Percentiles rank a stretch among this genome's conserved stretches.
Conservation (phyloP, 1,284 basidiomycete genomes). For the Hymenochaete sp. region DNA sequence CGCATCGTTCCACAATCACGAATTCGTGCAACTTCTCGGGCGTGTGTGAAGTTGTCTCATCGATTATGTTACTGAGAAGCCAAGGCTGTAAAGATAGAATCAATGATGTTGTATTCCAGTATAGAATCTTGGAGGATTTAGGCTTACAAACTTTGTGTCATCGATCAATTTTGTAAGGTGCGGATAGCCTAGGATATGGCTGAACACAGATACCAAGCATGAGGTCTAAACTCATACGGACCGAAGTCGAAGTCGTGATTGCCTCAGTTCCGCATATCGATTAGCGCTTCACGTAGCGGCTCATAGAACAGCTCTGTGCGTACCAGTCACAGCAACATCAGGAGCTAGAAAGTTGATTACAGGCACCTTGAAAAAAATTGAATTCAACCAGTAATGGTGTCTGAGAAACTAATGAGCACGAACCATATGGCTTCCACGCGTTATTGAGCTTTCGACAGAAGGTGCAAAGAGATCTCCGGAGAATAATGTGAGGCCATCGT, state of each 20-base stretch:
- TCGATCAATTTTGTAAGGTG: slow-evolving; percentile 69
- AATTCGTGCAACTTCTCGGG: slow-evolving; percentile 54
- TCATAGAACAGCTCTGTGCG: slow-evolving; percentile 10
- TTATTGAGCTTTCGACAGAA: slow-evolving; percentile 80
- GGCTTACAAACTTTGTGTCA: slow-evolving; percentile 60
- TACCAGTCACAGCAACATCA: slow-evolving; percentile 61
- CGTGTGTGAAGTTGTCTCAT: slow-evolving; percentile 47
- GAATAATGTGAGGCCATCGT: slow-evolving; percentile 76
- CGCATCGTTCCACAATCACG: slow-evolving; percentile 55
- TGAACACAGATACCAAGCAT: slow-evolving; percentile 8
- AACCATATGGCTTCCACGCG: slow-evolving; percentile 89
- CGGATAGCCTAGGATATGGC: slow-evolving; percentile 53
- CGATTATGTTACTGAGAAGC: slow-evolving; percentile 71
- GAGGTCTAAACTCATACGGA: slow-evolving; percentile 17
- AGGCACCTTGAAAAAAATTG: slow-evolving; percentile 50
- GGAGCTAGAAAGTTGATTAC: slow-evolving; percentile 69
- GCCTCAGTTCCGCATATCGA: slow-evolving; percentile 32
- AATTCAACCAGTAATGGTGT: no score
- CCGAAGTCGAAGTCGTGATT: slow-evolving; percentile 84
- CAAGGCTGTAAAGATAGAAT: slow-evolving; percentile 41
- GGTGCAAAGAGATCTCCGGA: slow-evolving; percentile 86
- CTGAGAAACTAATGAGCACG: no score
- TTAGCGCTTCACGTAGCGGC: background rate
- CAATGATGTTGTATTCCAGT: slow-evolving; percentile 17
- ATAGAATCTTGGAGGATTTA: slow-evolving; percentile 15